Conservation (phyloP, 2,329 filamentous ascomycete genomes). For the Penicillium sp. region DNA sequence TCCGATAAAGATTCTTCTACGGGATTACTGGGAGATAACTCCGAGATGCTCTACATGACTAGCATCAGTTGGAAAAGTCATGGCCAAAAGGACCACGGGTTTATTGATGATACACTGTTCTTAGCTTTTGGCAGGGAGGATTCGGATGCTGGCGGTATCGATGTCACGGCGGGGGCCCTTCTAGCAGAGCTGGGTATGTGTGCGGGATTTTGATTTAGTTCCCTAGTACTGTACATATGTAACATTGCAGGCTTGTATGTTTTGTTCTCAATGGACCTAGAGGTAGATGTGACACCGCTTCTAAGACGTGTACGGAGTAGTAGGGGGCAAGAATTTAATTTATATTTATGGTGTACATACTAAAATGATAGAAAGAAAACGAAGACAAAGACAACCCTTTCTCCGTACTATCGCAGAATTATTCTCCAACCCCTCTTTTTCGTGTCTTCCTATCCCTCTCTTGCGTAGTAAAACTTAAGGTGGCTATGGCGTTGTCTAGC, state of each 20-base stretch:
- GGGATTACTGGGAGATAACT: constrained; percentile 24
- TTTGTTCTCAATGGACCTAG: background rate
- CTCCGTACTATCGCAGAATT: background rate
- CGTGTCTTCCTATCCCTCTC: no score
- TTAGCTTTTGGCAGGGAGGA: constrained; percentile 53
- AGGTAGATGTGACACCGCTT: background rate
- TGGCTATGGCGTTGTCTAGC: background rate
- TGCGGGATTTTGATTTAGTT: background rate
- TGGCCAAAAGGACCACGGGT: constrained; percentile 47
- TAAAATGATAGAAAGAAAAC: background rate
- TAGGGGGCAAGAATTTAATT: background rate
- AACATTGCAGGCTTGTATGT: background rate
- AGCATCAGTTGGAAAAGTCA: constrained; percentile 48
- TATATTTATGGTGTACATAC: background rate
- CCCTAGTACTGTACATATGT: background rate
- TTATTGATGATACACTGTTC: constrained; percentile 49
- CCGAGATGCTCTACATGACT: constrained; percentile 53
- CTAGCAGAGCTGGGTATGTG: constrained; percentile 35
- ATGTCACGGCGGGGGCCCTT: constrained; percentile 45
- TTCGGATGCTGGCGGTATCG: constrained; percentile 41
- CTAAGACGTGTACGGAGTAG: background rate
- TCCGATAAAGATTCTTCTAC: constrained; percentile 14
- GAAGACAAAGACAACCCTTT: background rate
- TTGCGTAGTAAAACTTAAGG: background rate
- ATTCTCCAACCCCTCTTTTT: background rate